A percentile compares a stretch with the other conserved stretches of the same genome.
Evolutionary conservation across 495 filamentous ascomycete species (phyloP).

Genomic region (Rhypophila decipiens): DNA sequence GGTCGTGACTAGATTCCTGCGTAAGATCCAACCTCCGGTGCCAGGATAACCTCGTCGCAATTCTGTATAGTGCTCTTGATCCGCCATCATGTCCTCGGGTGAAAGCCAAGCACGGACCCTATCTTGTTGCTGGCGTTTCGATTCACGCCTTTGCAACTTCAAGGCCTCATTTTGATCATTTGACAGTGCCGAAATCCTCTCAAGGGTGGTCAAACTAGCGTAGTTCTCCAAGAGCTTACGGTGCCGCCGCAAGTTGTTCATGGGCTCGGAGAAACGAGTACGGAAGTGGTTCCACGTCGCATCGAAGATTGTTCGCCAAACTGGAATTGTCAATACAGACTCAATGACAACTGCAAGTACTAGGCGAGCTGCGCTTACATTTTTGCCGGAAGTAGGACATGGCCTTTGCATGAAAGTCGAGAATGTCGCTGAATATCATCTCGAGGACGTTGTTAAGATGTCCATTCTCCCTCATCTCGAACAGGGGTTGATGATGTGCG

Average conservation of each 20-base stretch:
- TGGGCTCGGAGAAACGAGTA: conserved; percentile 4
- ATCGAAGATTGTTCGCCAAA: not conserved
- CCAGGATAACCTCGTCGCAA: not conserved
- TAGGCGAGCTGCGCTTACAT: not conserved
- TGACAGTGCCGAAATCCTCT: not conserved
- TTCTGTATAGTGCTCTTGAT: conserved; percentile 1
- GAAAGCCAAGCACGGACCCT: conserved; percentile 3
- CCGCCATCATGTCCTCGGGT: conserved; percentile 1
- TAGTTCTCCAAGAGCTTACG: not conserved
- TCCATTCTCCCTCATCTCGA: not conserved
- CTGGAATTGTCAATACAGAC: not conserved
- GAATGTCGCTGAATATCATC: conserved; percentile 6
- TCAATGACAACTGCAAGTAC: not conserved
- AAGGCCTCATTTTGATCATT: not conserved
- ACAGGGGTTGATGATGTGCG: not conserved
- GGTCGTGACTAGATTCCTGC: not conserved
- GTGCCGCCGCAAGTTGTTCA: conserved; percentile 3
- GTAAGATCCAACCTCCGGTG: conserved; percentile 3
- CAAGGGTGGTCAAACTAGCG: not conserved
- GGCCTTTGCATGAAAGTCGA: conserved; percentile 6
- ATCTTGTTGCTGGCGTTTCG: conserved; percentile 1
- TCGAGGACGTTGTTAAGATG: not conserved
- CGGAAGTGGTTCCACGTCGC: conserved; percentile 2
- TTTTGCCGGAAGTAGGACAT: conserved; percentile 4
- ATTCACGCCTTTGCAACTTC: not conserved